Evolutionary conservation across 192 early-diverging fungal species (phyloP), one percentile per base, ranked within the genome.

Genomic region (Backusella psychrophila): DNA sequence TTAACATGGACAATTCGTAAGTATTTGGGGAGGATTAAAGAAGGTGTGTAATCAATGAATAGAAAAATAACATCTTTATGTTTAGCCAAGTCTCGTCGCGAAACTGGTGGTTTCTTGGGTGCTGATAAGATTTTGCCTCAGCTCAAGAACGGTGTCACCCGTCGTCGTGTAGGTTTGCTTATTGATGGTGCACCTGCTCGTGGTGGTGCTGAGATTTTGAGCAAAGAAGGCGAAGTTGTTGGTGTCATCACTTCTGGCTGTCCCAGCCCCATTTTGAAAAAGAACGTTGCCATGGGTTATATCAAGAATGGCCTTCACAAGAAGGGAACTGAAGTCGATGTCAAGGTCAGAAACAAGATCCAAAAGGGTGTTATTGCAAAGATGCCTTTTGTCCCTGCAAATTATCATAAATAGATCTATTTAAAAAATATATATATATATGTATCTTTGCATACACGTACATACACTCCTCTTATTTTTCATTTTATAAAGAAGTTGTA

Each of bases 281-380:
- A 96, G 86, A 99, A 99, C 87, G 86, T 99, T 75, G 98, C 97
- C 15, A 99, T 99, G 97, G 98, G 93, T 0, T 98, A 97, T 75
- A 95, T 99, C 46, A 85, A 90, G 81, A 89, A 89, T 74, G 96
- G 96, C 11, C 87, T 90, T 84, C 94, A 96, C 86, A 98, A 98
- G 90, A 82, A 81, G 26, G 95, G 93, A n/a, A 98, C 98, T n/a
- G 87, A 91, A 73, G 85, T 99, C 38, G 85, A 91, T 85, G 96
- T 99, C 65, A 90, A 93, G 79, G 98, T 99, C 63, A 91, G 98
- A 81, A 91, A 91, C 80, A 89, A 90, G 76, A 73, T 93, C 49
- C 93, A 97, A 77, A 91, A 93, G 63, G 98, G 94, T 35, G 77
- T 76, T 49, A 91, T 99, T 17, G 88, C 89, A 73, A 98, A 96